Conservation (phyloP, 1,284 basidiomycete genomes). For the Meira miltonrushii region DNA sequence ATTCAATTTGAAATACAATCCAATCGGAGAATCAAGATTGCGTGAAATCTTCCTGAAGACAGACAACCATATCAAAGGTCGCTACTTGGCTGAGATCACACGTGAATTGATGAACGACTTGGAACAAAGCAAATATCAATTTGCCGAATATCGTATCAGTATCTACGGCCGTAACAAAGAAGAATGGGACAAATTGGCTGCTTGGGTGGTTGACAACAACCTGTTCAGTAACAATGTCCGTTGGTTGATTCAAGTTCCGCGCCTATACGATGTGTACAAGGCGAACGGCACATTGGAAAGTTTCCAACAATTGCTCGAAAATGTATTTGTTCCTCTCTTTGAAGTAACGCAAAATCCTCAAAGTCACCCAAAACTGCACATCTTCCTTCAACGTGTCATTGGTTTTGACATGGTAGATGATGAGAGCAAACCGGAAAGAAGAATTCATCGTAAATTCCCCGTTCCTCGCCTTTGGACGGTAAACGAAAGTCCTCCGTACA, state of each 20-base stretch:
- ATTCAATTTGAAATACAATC: conserved; percentile 66
- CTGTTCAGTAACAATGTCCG: conserved; percentile 93
- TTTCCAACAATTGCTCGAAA: conserved; percentile 88
- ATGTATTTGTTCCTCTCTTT: conserved; percentile 88
- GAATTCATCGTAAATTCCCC: conserved; percentile 92
- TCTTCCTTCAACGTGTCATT: conserved; percentile 90
- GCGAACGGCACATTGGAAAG: conserved; percentile 75
- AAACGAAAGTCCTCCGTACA: conserved; percentile 83
- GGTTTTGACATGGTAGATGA: conserved; percentile 98
- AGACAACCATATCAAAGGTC: conserved; percentile 70
- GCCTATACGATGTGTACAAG: conserved; percentile 95
- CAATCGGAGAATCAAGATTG: conserved; percentile 87
- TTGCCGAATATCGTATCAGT: conserved; percentile 83
- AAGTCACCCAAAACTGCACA: conserved; percentile 86
- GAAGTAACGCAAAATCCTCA: conserved; percentile 89
- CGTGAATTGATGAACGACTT: conserved; percentile 92
- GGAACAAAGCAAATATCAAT: conserved; percentile 96
- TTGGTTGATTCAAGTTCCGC: conserved; percentile 94
- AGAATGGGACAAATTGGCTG: conserved; percentile 98
- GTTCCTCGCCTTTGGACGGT: conserved; percentile 87
- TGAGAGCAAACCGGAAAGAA: conserved; percentile 86
- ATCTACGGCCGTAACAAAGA: conserved; percentile 72
- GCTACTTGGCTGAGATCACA: conserved; percentile 91
- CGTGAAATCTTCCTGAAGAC: conserved; percentile 98
- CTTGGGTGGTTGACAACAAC: conserved; percentile 92